Base-by-base conservation (phyloP, 2,329 filamentous ascomycete genomes). In the Talaromyces sp. region DNA sequence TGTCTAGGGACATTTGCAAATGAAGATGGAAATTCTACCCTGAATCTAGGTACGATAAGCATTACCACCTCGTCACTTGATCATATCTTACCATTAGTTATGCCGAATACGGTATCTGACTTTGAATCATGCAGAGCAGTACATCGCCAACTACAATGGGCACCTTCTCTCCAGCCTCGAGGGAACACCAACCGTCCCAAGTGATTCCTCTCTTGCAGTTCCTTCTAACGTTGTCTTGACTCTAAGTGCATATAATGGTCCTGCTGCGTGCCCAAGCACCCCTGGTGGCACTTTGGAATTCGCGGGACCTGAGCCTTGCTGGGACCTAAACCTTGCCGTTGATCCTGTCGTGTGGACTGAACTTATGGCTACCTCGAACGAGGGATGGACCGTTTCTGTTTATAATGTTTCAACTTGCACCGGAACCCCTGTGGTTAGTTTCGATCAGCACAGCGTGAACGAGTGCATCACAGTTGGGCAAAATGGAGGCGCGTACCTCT, bases 61-160 rank as follows among this genome's bases (percentile, higher is more conserved):
- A 5, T n/a, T 27, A 13, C 7, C 36, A 31, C 43, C 8, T 17
- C 7, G 15, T 0, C n/a, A 4, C 29, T 5, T 56, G 5, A 10
- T n/a, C 25, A 56, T 1, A 56, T 15, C 8, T n/a, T 25, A 15
- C 10, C 31, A 7, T 36, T 36, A n/a, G n/a, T 5, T 56, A 36
- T 36, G n/a, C 36, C 31, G 17, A 36, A 56, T 22, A 56, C 53
- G 11, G 3, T 22, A 13, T 11, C 47, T 58, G n/a, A 53, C 15
- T 29, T 25, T 13, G 11, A 7, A 2, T 5, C 6, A 38, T 19
- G 19, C 31, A 69, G 68, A 69, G 67, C 59, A 69, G 34, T 63
- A 68, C 36, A 69, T 69, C 36, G 66, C 66, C 31, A 68, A 69
- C 49, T 68, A 68, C 40, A 43, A 67, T 6, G 68, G 68, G 3